Evolutionary conservation across 2,329 filamentous ascomycete species (phyloP), one percentile per base, ranked within the genome.

Genomic region (Sporothrix brasiliensis): DNA sequence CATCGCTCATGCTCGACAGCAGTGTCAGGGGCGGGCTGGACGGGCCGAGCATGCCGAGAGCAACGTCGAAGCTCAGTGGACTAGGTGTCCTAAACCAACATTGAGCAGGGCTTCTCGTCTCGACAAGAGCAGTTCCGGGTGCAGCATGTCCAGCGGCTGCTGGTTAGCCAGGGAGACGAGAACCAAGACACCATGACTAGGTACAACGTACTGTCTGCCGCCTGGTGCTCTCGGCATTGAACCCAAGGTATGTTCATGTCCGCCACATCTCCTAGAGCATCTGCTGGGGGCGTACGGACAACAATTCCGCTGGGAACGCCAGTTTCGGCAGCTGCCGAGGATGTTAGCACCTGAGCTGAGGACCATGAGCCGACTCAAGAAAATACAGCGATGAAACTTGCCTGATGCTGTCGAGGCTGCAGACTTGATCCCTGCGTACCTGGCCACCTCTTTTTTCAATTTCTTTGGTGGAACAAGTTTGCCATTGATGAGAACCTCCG

Each of bases 401-500:
- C 56, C 56, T 60, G 19, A 11, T 60, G 21, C 56, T 41, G 21
- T 9, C 56, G 39, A 60, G 54, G 54, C 10, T 34, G 30, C 27
- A 41, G 30, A 39, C 39, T n/a, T 60, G 56, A 7, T 14, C 21
- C 14, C 27, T 60, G 56, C 34, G 21, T 60, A 41, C 30, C 56
- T 39, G 5, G 56, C 30, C 30, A 19, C 41, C 56, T 60, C 56
- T 19, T 60, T 60, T 41, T 60, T 60, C 56, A 60, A 41, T 13
- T 60, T 60, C 30, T 60, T 60, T 5, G 30, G 19, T 14, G 56
- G 56, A 21, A 60, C 56, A 41, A 11, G 27, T 21, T 41, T 60
- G n/a, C 56, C 56, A 41, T 60, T 60, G 56, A 60, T 44, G 19
- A 60, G 56, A 41, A 60, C 11, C 30, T 60, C 56, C 1, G 56